Evolutionary conservation across 257 asterid genomes (phyloP), one percentile per base, ranked within the genome.

Genomic region (Ilex aquifolium): DNA sequence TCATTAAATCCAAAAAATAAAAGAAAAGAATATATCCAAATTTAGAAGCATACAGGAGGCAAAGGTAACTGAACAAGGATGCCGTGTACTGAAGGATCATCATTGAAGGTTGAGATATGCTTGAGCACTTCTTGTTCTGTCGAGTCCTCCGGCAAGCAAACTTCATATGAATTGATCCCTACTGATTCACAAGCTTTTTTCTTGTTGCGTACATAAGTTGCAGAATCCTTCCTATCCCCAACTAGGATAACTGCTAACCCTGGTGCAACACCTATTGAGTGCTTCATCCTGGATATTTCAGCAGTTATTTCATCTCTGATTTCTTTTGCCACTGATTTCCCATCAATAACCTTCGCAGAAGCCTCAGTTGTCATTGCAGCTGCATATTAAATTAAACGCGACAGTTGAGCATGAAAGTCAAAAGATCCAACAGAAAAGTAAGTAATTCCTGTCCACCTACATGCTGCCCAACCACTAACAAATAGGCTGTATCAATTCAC

Each of bases 31-130:
- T 46, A 7, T 31, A 44, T 21, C 27, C 15, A 21, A 57, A 44
- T 30, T 61, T 51, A 40, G 74, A 60, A 67, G 68, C 83, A 77
- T 87, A 92, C 99, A 5, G 88, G 70, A 62, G 99, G 99, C 53
- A 92, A 70, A n/a, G 97, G 99, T 72, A 92, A 72, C 90, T 92
- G 99, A 72, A 92, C 97, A 69, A 92, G 96, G 81, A 92, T 92
- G 59, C 97, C 99, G 72, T 92, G 85, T 65, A 92, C 91, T 0
- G 80, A 73, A 15, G 96, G 90, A 69, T 92, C 95, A 32, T 83
- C 79, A 51, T 92, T 92, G 80, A 83, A 92, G 59, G 64, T 66
- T 31, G 86, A 66, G 39, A 92, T 85, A 72, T 79, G 70, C 69
- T 82, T 62, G 31, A 92, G 86, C 63, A 92, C 90, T 82, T 92